These are phyloP conservation scores for Eucalyptus polybractea DNA, from an alignment of 345 rosid species.

Conservation along the genomic window DNA sequence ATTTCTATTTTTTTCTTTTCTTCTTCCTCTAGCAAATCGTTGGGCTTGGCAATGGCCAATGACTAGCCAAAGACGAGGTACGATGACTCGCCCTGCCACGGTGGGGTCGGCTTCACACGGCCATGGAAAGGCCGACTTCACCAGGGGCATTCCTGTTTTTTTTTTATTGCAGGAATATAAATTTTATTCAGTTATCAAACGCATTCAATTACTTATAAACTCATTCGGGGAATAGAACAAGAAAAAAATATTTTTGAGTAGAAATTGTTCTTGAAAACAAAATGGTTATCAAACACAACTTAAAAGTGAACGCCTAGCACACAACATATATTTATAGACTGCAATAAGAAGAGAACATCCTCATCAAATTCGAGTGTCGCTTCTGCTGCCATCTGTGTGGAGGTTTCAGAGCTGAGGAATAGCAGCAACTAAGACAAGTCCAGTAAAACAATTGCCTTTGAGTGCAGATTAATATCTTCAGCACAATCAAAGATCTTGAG, in stretches of 20 bases:
- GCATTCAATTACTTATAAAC: too few relatives aligned
- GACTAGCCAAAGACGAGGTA: rapidly evolving
- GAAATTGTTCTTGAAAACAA: too few relatives aligned
- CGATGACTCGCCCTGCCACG: rapidly evolving
- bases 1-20: too few relatives aligned
- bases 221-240: rapidly evolving
- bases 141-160: too few relatives aligned
- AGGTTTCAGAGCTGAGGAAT: background rate
- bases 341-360: background rate
- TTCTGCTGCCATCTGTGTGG: background rate
- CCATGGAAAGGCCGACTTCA: too few relatives aligned
- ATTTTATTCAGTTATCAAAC: too few relatives aligned
- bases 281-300: too few relatives aligned
- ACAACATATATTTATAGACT: background rate
- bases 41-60: too few relatives aligned
- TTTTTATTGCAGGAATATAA: too few relatives aligned
- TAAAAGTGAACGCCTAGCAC: rapidly evolving
- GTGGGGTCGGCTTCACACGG: rapidly evolving
- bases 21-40: too few relatives aligned
- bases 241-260: rapidly evolving
- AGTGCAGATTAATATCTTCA: background rate
- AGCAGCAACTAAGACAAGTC: background rate
- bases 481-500: background rate
- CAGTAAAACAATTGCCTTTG: background rate
- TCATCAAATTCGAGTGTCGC: background rate